Base-by-base conservation (phyloP, 768 basidiomycete species). In the Suillus ampliporus region DNA sequence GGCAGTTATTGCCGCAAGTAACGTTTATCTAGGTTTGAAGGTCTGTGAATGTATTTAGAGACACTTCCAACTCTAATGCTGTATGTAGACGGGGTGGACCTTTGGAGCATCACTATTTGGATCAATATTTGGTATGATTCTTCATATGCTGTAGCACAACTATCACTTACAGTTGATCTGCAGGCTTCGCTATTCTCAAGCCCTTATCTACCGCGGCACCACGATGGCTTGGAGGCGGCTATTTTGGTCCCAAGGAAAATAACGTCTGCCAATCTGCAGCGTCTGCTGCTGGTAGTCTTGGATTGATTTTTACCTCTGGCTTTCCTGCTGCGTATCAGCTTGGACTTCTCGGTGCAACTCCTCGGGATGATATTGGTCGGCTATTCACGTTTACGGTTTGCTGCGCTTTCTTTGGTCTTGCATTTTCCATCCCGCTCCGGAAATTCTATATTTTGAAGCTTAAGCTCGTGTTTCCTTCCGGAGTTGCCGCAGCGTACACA, bases 21-120 rank as follows among this genome's bases (percentile, higher is more conserved):
- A 87, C 71, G 84, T 90, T 63, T 89, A 90, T 71, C 83, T 89
- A 23, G 86, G 89, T 43, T 72, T 89, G 62, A 89, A 89, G 76
- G 72, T 68, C 40, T 17, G 65, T 51, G 7, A 37, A 37, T 34
- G 26, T 53, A 15, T 57, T 62, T 19, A 4, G 13, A 46, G 31
- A 21, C 19, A 44, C 40, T 19, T 34, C 26, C 10, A 9, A 26
- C 57, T 38, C 38, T 50, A 28, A 61, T 56, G 14, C 19, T 35
- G 37, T 26, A 11, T 62, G 4, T 11, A 74, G 74, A 88, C 88
- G 1, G 88, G 87, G 26, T 87, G 86, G 71, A 87, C 85, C 3
- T 88, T 89, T 70, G 87, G 86, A 35, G 83, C 86, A 35, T 84
- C 85, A 61, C 75, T 87, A 9, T 89, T 89, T 64, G 87, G 86